A percentile compares a stretch with the other conserved stretches of the same genome.
Conservation (phyloP, 1,284 basidiomycete genomes). For the Coniferiporia weirii region DNA sequence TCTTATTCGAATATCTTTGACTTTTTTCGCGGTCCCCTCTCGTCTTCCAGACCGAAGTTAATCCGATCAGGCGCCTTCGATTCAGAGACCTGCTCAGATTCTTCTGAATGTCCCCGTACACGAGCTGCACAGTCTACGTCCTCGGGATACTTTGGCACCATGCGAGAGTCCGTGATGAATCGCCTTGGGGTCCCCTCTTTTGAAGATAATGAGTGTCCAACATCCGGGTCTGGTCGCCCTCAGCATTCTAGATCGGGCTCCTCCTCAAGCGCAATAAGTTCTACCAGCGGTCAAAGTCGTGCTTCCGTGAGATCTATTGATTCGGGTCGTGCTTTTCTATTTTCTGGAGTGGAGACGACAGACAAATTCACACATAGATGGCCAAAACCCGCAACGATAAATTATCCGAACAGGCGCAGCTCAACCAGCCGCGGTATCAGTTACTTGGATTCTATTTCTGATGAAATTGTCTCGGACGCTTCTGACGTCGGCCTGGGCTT, state of each 20-base stretch:
- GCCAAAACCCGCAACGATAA: slow-evolving; percentile 39
- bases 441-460: slow-evolving; percentile 21
- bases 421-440: slow-evolving; percentile 19
- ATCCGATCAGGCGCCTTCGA: neutral
- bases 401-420: slow-evolving; percentile 19
- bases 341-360: slow-evolving; percentile 25
- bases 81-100: neutral
- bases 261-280: neutral
- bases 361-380: slow-evolving; percentile 51
- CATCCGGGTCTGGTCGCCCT: neutral
- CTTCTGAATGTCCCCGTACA: neutral
- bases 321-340: slow-evolving; percentile 9
- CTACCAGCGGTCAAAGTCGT: neutral
- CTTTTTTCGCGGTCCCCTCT: neutral
- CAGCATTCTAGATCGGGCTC: neutral
- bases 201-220: neutral
- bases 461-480: slow-evolving; percentile 7
- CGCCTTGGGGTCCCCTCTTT: neutral
- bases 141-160: neutral
- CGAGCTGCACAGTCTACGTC: neutral
- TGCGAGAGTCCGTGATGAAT: neutral
- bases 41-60: neutral
- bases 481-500: slow-evolving; percentile 13
- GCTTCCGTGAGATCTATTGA: slow-evolving; percentile 2
- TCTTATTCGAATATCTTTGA: slow-evolving; percentile 1